Conservation (phyloP, 495 filamentous ascomycete species). For the Cryomyces minteri region DNA sequence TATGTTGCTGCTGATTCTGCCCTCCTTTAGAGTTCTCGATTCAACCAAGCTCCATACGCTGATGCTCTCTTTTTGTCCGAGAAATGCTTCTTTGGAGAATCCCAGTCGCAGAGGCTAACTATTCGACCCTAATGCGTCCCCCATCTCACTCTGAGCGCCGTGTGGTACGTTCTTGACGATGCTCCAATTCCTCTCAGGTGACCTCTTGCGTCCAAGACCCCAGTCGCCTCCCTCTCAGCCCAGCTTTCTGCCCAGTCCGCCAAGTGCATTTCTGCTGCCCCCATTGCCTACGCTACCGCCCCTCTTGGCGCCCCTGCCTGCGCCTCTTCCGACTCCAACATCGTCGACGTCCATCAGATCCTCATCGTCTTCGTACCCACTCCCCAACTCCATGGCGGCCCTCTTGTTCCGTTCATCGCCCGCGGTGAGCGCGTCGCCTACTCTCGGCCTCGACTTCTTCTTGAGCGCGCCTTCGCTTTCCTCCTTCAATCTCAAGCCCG, state of each 20-base stretch:
- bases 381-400: slow-evolving; percentile 18
- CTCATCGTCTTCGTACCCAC: slow-evolving; percentile 31
- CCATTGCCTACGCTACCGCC: slow-evolving; percentile 3
- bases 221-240: slow-evolving; percentile 1
- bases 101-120: no score
- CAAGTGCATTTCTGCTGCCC: slow-evolving; percentile 3
- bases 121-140: no score
- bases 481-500: neutral
- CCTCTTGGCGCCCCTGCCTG: slow-evolving; percentile 17
- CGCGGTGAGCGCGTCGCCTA: slow-evolving; percentile 4
- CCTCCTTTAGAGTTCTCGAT: no score
- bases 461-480: slow-evolving; percentile 24
- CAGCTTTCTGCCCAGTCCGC: slow-evolving; percentile 10
- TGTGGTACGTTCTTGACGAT: no score
- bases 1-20: no score
- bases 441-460: slow-evolving; percentile 18
- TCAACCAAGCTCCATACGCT: no score
- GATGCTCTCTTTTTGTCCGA: no score
- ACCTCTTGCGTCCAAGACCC: no score
- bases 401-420: slow-evolving; percentile 19
- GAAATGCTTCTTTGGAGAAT: no score
- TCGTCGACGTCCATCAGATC: slow-evolving; percentile 42
- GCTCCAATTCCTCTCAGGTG: no score
- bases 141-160: no score
- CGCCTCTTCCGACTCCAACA: slow-evolving; percentile 20